A percentile compares a stretch with the other conserved stretches of the same genome.
Evolutionary conservation across 768 basidiomycete genomes (phyloP).

Genomic region (Naganishia onofrii): DNA sequence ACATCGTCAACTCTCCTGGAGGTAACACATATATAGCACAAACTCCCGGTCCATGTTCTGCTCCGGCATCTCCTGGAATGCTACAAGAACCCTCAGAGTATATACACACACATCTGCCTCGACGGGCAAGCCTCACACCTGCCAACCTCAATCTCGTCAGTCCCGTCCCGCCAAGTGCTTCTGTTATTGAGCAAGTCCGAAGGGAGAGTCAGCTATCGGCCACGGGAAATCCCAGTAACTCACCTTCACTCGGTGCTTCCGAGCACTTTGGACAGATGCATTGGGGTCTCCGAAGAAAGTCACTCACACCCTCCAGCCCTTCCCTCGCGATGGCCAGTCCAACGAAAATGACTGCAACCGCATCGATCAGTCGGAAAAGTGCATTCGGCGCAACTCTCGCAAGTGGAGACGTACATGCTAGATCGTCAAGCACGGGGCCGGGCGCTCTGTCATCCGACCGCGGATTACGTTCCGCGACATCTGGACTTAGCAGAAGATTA

Average conservation of each 20-base stretch:
- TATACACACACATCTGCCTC: slow-evolving; percentile 53
- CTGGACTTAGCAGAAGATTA: not conserved
- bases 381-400: slow-evolving; percentile 9
- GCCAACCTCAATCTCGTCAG: slow-evolving; percentile 49
- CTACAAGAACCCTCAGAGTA: slow-evolving; percentile 40
- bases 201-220: slow-evolving; percentile 32
- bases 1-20: not conserved
- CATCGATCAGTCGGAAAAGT: slow-evolving; percentile 23
- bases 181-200: slow-evolving; percentile 28
- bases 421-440: not conserved
- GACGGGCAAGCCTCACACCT: slow-evolving; percentile 46
- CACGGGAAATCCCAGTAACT: not conserved
- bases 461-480: not conserved
- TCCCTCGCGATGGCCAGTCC: slow-evolving; percentile 43
- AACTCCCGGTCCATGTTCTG: slow-evolving; percentile 19
- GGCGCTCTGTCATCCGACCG: not conserved
- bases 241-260: not conserved
- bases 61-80: slow-evolving; percentile 26
- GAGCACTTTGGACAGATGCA: slow-evolving; percentile 22
- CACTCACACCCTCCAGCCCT: slow-evolving; percentile 43
- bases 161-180: slow-evolving; percentile 39
- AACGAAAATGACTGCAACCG: slow-evolving; percentile 31
- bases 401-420: not conserved
- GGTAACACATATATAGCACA: slow-evolving; percentile 2
- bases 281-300: slow-evolving; percentile 36